Evolutionary conservation across 768 basidiomycete genomes (phyloP).

Genomic region (Fibroporia radiculosa): DNA sequence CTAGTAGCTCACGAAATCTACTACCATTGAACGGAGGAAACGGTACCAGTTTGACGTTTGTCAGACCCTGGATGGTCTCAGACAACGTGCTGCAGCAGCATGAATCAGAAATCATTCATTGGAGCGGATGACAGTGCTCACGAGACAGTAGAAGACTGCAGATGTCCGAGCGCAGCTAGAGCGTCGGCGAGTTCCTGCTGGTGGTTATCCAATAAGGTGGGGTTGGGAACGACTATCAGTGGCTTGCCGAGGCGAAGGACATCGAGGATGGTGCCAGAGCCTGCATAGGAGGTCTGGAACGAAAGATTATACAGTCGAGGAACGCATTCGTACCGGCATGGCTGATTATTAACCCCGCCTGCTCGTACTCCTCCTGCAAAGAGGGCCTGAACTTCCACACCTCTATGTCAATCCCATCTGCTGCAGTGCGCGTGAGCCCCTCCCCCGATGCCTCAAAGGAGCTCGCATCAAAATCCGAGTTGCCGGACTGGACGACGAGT

Average conservation of each 20-base stretch:
- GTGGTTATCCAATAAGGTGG: constrained; percentile 85
- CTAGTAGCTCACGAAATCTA: constrained; percentile 59
- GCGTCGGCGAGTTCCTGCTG: constrained; percentile 81
- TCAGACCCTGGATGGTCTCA: constrained; percentile 43
- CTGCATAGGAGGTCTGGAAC: constrained; percentile 30
- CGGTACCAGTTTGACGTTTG: constrained; percentile 35
- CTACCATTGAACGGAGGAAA: constrained; percentile 67
- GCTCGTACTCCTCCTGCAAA: constrained; percentile 54
- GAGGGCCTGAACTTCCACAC: constrained; percentile 71
- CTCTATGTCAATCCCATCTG: constrained; percentile 36
- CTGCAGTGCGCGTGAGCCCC: constrained; percentile 19
- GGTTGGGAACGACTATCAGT: constrained; percentile 85
- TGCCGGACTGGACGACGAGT: constrained; percentile 74
- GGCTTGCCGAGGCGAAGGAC: constrained; percentile 67
- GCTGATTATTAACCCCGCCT: constrained; percentile 77
- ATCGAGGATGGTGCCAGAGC: constrained; percentile 91
- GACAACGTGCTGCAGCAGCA: constrained; percentile 40
- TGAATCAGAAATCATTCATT: background rate
- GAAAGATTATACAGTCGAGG: background rate
- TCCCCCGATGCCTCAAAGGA: constrained; percentile 18
- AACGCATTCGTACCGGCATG: constrained; percentile 68
- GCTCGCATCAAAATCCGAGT: constrained; percentile 41
- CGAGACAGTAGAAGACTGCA: constrained; percentile 50
- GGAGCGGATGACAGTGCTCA: constrained; percentile 29
- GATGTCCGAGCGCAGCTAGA: constrained; percentile 48